A percentile compares a stretch with the other conserved stretches of the same genome.
Evolutionary conservation across 2,329 filamentous ascomycete genomes (phyloP).

Genomic region (Ustilaginoidea virens): DNA sequence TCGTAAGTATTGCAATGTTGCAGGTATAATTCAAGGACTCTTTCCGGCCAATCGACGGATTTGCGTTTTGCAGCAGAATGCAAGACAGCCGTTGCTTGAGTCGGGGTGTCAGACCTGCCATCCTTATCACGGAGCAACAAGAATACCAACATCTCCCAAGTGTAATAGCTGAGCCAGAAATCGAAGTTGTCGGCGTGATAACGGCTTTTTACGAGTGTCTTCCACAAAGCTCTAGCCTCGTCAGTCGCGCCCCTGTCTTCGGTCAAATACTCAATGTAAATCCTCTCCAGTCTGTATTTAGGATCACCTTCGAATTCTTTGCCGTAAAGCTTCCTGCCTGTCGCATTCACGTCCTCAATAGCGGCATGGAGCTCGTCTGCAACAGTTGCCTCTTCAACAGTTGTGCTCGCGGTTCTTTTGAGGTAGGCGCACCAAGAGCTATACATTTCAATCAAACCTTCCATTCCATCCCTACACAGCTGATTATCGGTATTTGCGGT

Average conservation of each 20-base stretch:
- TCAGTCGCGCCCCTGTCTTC: constrained; percentile 67
- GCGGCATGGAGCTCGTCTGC: constrained; percentile 79
- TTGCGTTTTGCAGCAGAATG: constrained; percentile 49
- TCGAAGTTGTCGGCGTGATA: constrained; percentile 66
- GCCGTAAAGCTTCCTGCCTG: constrained; percentile 60
- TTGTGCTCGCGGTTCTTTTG: constrained; percentile 66
- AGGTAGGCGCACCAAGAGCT: constrained; percentile 91
- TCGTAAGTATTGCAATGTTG: constrained; percentile 87
- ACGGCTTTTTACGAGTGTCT: constrained; percentile 46
- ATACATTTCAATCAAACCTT: constrained; percentile 80
- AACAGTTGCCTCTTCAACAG: constrained; percentile 74
- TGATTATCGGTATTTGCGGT: constrained; percentile 75
- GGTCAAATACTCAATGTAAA: constrained; percentile 81
- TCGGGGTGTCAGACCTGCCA: constrained; percentile 39
- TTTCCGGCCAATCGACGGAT: constrained; percentile 62
- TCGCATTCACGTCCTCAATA: constrained; percentile 70
- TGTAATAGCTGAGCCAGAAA: constrained; percentile 87
- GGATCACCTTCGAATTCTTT: constrained; percentile 71
- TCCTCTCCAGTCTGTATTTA: constrained; percentile 74
- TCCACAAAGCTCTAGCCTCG: constrained; percentile 65
- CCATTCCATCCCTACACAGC: constrained; percentile 72
- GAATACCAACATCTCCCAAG: constrained; percentile 70
- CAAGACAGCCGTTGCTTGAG: constrained; percentile 60
- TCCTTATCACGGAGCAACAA: constrained; percentile 32
- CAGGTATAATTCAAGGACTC: constrained; percentile 56